Evolutionary conservation across 2,329 filamentous ascomycete species (phyloP).

Genomic region (Pleurostoma richardsiae): DNA sequence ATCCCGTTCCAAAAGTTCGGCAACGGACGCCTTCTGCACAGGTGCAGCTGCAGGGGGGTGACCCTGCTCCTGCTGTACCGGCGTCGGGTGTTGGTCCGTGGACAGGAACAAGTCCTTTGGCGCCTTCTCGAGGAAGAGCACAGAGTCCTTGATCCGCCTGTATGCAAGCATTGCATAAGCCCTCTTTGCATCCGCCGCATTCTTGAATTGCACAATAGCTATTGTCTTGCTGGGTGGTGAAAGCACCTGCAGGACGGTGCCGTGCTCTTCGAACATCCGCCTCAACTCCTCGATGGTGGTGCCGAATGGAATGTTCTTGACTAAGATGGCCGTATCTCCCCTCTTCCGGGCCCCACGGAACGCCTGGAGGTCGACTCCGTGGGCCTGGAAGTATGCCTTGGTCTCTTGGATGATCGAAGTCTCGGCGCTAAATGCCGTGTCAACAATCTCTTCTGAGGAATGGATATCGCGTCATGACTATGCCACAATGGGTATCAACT

Average conservation of each 20-base stretch:
- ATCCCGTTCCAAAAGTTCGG: conserved; percentile 61
- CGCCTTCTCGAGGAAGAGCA: conserved; percentile 90
- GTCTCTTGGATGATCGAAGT: conserved; percentile 95
- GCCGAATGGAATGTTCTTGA: conserved; percentile 91
- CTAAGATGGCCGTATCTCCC: conserved; percentile 80
- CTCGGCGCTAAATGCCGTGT: conserved; percentile 52
- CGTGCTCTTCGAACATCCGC: conserved; percentile 79
- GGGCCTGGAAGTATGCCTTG: conserved; percentile 81
- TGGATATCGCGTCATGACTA: too few species aligned
- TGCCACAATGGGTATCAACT: too few species aligned
- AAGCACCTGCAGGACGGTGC: conserved; percentile 72
- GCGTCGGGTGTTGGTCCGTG: conserved; percentile 21
- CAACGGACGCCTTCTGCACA: conserved; percentile 58
- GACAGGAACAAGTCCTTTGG: conserved; percentile 86
- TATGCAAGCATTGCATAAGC: conserved; percentile 86
- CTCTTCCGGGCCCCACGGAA: conserved; percentile 75
- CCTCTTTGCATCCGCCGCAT: conserved; percentile 71
- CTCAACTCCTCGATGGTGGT: conserved; percentile 75
- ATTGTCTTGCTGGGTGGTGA: conserved; percentile 93
- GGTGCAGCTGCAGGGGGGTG: conserved; percentile 26
- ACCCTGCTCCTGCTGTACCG: conserved; percentile 15
- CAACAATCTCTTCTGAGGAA: too few species aligned
- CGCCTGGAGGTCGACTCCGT: conserved; percentile 86
- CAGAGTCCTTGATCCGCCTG: conserved; percentile 82
- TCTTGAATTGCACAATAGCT: conserved; percentile 84